Evolutionary conservation across 805 yeast species (phyloP), one percentile per base, ranked within the genome.

Genomic region (Saccharomyces cerevisiae): DNA sequence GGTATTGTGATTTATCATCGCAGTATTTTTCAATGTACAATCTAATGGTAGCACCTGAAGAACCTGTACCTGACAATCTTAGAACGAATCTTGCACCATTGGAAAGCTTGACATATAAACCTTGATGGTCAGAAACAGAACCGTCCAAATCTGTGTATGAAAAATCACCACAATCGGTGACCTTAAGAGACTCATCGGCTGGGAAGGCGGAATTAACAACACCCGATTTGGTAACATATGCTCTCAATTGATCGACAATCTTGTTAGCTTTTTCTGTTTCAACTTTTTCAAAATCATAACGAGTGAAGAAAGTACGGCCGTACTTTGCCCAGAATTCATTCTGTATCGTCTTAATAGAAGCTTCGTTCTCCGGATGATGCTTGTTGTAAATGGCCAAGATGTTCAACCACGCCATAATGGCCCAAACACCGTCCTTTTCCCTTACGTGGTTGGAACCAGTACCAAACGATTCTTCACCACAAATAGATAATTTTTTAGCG

Each of bases 401-500:
- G 66, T 94, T 94, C 68, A 94, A 80, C 99, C 99, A 94, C 3
- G 99, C 98, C 58, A 89, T 80, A 65, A 94, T 82, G 31, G 98
- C 99, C 99, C 99, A 94, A 55, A 94, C 72, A 57, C 99, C 99
- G 73, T 94, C 99, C 72, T 94, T 94, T 72, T 94, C 99, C 70
- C 99, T 86, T 59, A 94, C 87, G 69, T 94, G 99, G 74, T 92
- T 87, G 13, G 97, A 90, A 47, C 99, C 99, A 17, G 99, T 94
- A 66, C 99, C 99, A 67, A 94, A 94, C 26, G 96, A 86, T 74
- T 94, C 99, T 73, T 94, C 99, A 63, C 99, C 99, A 74, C 99
- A 94, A 65, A 94, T 92, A 55, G 96, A 87, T 63, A 94, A 79
- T 74, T 90, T 91, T 66, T 89, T 82, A 41, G 96, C 90, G 69